These are phyloP conservation scores for Pterulicium gracile DNA, from an alignment of 1,284 basidiomycete species.

Conservation along the genomic window DNA sequence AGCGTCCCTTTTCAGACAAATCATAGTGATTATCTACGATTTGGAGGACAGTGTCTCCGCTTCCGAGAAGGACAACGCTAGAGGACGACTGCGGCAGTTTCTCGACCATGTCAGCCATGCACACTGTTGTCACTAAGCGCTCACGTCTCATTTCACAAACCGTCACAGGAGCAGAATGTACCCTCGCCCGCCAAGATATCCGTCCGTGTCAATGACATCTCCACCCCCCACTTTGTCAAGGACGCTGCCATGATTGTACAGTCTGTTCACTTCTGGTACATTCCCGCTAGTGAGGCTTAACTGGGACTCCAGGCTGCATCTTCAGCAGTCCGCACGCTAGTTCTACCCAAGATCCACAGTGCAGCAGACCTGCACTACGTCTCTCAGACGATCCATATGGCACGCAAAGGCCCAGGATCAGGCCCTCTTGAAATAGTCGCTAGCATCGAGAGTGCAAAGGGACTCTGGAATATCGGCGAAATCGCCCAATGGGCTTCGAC, in stretches of 20 bases:
- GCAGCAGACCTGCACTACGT: slow-evolving; percentile 54
- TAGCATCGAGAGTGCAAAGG: slow-evolving; percentile 72
- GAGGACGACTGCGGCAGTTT: slow-evolving; percentile 47
- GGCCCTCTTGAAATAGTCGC: slow-evolving; percentile 53
- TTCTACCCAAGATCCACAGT: slow-evolving; percentile 75
- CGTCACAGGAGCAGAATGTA: slow-evolving; percentile 18
- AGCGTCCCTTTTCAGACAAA: not conserved
- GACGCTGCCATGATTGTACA: slow-evolving; percentile 63
- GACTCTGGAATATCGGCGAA: slow-evolving; percentile 45
- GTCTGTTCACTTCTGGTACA: slow-evolving; percentile 4
- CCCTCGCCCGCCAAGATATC: slow-evolving; percentile 47
- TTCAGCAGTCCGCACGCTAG: slow-evolving; percentile 44
- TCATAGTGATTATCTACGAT: slow-evolving; percentile 71
- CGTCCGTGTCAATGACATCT: slow-evolving; percentile 70
- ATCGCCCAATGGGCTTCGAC: slow-evolving; percentile 55
- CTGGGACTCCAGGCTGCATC: too few relatives aligned
- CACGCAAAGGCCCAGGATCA: slow-evolving; percentile 13
- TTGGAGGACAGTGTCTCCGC: slow-evolving; percentile 78
- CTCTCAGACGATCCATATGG: slow-evolving; percentile 32
- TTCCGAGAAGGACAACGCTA: slow-evolving; percentile 40
- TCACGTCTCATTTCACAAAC: slow-evolving; percentile 8
- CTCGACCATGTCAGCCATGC: slow-evolving; percentile 33
- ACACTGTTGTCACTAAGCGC: slow-evolving; percentile 5
- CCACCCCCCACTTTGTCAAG: slow-evolving; percentile 57
- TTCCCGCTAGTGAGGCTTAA: too few relatives aligned